phyloP scores from a whole-genome alignment of 768 basidiomycete species.

The Lactifluus subvellereus region DNA sequence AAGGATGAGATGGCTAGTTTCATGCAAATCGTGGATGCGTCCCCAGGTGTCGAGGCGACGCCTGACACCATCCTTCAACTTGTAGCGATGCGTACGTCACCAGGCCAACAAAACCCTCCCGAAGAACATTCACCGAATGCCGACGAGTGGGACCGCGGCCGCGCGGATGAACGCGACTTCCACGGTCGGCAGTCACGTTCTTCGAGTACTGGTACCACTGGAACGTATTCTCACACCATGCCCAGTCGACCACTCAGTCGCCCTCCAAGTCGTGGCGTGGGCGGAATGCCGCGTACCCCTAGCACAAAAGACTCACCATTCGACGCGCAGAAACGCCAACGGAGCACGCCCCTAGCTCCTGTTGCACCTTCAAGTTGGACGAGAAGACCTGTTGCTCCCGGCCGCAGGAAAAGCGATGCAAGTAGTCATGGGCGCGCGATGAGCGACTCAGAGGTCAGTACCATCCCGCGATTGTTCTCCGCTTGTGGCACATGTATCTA shows the following conservation, averaged over 20 bases:
- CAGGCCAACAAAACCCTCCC: slow-evolving; percentile 18
- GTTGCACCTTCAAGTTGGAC: slow-evolving; percentile 72
- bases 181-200: slow-evolving; percentile 41
- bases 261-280: slow-evolving; percentile 45
- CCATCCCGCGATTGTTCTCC: not conserved
- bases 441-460: slow-evolving; percentile 71
- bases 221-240: slow-evolving; percentile 27
- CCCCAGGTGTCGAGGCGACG: slow-evolving; percentile 62
- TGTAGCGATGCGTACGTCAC: slow-evolving; percentile 42
- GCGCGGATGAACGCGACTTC: slow-evolving; percentile 31
- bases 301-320: slow-evolving; percentile 50
- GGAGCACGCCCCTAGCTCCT: slow-evolving; percentile 55
- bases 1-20: slow-evolving; percentile 58
- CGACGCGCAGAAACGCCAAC: slow-evolving; percentile 63
- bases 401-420: slow-evolving; percentile 67
- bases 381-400: slow-evolving; percentile 60
- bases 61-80: slow-evolving; percentile 58
- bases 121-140: slow-evolving; percentile 1
- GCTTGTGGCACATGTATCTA: not conserved
- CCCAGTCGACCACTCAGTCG: slow-evolving; percentile 41
- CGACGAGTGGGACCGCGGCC: slow-evolving; percentile 40
- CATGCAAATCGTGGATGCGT: slow-evolving; percentile 47
- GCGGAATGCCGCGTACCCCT: slow-evolving; percentile 51
- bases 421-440: slow-evolving; percentile 43
- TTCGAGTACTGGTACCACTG: slow-evolving; percentile 50